phyloP scores from a whole-genome alignment of 345 rosid species.

The Gossypioides kirkii region DNA sequence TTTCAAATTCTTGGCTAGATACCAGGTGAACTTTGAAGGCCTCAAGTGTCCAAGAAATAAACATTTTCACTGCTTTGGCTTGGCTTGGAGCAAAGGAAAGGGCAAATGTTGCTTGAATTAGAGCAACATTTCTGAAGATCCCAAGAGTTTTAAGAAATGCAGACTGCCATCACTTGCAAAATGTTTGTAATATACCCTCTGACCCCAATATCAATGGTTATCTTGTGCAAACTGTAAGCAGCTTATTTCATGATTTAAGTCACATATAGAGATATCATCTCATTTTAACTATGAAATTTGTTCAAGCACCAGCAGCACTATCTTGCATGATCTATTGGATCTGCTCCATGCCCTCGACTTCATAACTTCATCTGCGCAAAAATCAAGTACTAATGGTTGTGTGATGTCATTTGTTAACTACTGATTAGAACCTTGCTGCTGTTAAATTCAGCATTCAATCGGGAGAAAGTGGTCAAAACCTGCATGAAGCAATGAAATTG shows the following conservation, averaged over 20 bases:
- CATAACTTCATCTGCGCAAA: not conserved
- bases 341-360: too few relatives aligned
- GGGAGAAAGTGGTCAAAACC: not conserved
- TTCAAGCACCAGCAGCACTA: not conserved
- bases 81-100: not conserved
- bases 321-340: not conserved
- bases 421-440: not conserved
- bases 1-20: not conserved
- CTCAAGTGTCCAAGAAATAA: not conserved
- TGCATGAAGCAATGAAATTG: not conserved
- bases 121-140: not conserved
- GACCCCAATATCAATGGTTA: not conserved
- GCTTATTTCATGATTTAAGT: not conserved
- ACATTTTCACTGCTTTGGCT: not conserved
- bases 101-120: not conserved
- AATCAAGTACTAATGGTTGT: not conserved
- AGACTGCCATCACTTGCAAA: not conserved
- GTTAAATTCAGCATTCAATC: not conserved
- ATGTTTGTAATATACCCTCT: not conserved
- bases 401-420: not conserved
- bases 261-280: not conserved
- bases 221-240: not conserved
- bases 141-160: not conserved
- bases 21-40: not conserved
- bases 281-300: not conserved